These are phyloP conservation scores for Puccinia polysora DNA, from an alignment of 1,284 basidiomycete genomes.

Conservation along the genomic window DNA sequence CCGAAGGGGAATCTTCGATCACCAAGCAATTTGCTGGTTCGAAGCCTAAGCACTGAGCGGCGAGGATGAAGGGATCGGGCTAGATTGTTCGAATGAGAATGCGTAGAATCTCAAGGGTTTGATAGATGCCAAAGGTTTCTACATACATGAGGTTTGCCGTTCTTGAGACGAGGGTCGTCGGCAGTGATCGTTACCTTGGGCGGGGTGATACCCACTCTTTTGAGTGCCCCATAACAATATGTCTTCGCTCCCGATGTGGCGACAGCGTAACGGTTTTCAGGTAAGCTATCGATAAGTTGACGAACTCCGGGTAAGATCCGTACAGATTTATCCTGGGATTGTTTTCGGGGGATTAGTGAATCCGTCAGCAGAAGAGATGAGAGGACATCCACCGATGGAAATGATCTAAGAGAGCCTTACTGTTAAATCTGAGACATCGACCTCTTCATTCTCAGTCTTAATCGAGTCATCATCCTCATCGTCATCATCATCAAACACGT, in stretches of 20 bases:
- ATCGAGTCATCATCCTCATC: slow-evolving; percentile 56
- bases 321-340: slow-evolving; percentile 55
- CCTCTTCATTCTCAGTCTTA: slow-evolving; percentile 50
- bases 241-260: slow-evolving; percentile 72
- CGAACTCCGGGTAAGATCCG: slow-evolving; percentile 70
- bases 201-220: slow-evolving; percentile 66
- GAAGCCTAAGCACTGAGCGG: slow-evolving; percentile 66
- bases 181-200: slow-evolving; percentile 71
- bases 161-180: slow-evolving; percentile 61
- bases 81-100: slow-evolving; percentile 49
- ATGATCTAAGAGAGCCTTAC: too few species aligned
- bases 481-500: slow-evolving; percentile 60
- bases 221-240: slow-evolving; percentile 65
- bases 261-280: slow-evolving; percentile 65
- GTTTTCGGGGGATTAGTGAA: too few species aligned
- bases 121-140: too few species aligned
- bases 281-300: slow-evolving; percentile 65
- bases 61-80: slow-evolving; percentile 70
- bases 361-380: too few species aligned
- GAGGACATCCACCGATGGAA: too few species aligned
- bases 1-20: slow-evolving; percentile 57
- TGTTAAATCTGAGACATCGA: slow-evolving; percentile 58
- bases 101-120: not conserved
- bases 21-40: slow-evolving; percentile 59
- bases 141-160: slow-evolving; percentile 52